These are phyloP conservation scores for Fraxinus americana DNA, from an alignment of 257 asterid species.

Conservation along the genomic window DNA sequence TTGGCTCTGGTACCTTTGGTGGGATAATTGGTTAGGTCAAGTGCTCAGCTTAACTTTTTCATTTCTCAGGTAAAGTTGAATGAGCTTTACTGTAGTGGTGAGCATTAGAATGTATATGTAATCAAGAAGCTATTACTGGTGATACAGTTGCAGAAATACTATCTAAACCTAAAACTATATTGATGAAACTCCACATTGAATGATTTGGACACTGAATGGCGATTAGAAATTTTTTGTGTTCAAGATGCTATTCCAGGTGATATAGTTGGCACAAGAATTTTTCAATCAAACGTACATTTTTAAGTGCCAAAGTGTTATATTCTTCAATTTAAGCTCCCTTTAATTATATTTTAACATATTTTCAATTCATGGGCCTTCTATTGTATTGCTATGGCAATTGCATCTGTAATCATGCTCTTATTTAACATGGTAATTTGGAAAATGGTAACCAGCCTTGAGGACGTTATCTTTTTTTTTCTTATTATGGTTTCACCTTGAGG, in stretches of 20 bases:
- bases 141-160: not conserved
- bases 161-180: not conserved
- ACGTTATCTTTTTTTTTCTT: too few species aligned
- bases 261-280: not conserved
- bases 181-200: not conserved
- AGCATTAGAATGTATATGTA: not conserved
- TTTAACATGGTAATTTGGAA: not conserved
- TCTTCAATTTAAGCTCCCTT: not conserved
- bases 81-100: not conserved
- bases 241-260: too few species aligned
- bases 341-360: not conserved
- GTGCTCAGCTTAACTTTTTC: not conserved
- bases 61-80: not conserved
- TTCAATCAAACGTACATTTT: not conserved
- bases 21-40: not conserved
- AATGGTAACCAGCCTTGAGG: not conserved
- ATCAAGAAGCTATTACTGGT: not conserved
- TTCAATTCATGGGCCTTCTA: not conserved
- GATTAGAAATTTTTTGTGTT: too few species aligned
- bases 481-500: not conserved
- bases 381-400: not conserved
- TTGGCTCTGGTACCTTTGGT: not conserved
- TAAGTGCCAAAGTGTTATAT: not conserved
- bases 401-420: not conserved
- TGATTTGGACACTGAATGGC: not conserved